Evolutionary conservation across 768 basidiomycete genomes (phyloP), one percentile per base, ranked within the genome.

Genomic region (Tricholoma bakamatsutake): DNA sequence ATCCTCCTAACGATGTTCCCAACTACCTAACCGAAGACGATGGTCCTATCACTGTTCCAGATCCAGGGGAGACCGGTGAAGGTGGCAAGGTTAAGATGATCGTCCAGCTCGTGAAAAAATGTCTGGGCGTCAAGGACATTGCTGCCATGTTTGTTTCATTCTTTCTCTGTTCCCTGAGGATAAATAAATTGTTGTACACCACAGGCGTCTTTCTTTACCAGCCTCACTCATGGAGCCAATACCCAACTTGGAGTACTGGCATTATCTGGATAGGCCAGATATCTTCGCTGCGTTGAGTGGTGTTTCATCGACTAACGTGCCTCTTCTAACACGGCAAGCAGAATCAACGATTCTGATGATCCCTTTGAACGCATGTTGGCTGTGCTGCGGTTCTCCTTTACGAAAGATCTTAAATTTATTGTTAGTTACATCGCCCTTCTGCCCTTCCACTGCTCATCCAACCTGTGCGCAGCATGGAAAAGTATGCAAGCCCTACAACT

Each of bases 241-340:
- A 61, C 95, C 95, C 4, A 98, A 98, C 72, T 80, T 98, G 50
- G 95, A 98, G 72, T 98, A 94, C 73, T 97, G 91, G 91, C 87
- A 92, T 61, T 95, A 93, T 62, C 77, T 93, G 47, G 93, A 96
- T 70, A 79, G 93, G 62, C 90, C 94, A 6, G 94, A 97, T 70
- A 73, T 93, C 45, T 93, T 98, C 66, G 88, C 87, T 64, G 85
- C 92, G 94, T 97, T 67, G 68, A 75, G 87, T 83, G 18, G 18
- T 40, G 21, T 27, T 15, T 48, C 45, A 40, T 46, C 40, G 18
- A 40, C 50, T 47, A 15, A 39, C 12, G 42, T 51, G 42, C 53
- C 50, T 56, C n/a, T 54, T 28, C 49, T 42, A 21, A 33, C 30
- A 39, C 39, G 52, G 40, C 21, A 50, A 8, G 18, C 68, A 97